A percentile compares a stretch with the other conserved stretches of the same genome.
Evolutionary conservation across 73 alveolate genomes (phyloP).

Genomic region (Symbiodinium natans): DNA sequence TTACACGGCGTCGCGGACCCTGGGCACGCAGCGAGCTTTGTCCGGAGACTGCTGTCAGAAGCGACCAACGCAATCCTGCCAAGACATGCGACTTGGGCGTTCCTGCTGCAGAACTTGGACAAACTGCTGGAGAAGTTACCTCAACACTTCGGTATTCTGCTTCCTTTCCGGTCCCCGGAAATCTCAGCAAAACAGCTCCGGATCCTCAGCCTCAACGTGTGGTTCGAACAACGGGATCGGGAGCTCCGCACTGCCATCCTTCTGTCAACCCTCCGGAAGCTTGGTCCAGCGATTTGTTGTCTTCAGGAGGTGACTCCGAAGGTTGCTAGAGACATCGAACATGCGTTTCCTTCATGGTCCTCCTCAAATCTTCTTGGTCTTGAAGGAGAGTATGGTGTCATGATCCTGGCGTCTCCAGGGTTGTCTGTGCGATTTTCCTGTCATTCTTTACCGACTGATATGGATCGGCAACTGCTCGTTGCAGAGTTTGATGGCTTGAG

Average conservation of each 20-base stretch:
- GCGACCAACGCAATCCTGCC: neutral
- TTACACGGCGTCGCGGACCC: neutral
- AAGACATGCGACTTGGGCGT: neutral
- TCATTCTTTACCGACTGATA: neutral
- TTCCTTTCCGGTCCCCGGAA: neutral
- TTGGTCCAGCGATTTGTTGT: slow-evolving; percentile 6
- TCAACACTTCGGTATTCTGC: neutral
- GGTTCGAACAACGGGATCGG: neutral
- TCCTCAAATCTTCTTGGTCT: neutral
- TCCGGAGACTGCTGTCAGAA: neutral
- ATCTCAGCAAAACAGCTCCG: neutral
- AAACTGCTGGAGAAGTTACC: neutral
- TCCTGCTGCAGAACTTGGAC: neutral
- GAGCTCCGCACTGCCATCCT: slow-evolving; percentile 3
- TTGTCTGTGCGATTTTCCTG: neutral
- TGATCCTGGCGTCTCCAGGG: neutral
- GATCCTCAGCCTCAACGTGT: neutral
- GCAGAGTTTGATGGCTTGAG: neutral
- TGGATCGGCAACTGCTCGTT: neutral
- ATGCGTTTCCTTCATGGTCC: neutral
- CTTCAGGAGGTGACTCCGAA: neutral
- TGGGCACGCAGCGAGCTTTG: too few relatives aligned
- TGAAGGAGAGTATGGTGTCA: neutral
- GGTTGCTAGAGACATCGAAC: neutral
- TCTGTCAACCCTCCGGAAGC: neutral